Conservation (phyloP, 164 flowering plant species). For the Dillenia suffruticosa region DNA sequence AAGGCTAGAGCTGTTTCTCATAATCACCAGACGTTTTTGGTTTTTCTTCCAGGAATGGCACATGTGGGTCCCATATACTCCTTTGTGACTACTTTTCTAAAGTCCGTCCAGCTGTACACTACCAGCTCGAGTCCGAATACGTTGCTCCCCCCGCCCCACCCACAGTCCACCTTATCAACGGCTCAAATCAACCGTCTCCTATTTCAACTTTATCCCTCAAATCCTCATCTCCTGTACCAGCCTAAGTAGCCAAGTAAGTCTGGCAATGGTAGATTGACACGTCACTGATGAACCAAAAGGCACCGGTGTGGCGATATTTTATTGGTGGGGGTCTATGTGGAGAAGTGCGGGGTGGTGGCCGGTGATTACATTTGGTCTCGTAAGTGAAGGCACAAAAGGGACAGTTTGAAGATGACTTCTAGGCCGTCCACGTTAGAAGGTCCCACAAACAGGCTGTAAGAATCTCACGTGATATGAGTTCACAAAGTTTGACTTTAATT, state of each 20-base stretch:
- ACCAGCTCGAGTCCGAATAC: slow-evolving; percentile 32
- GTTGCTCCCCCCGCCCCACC: not conserved
- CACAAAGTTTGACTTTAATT: slow-evolving; percentile 30
- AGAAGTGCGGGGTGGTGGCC: too few species aligned
- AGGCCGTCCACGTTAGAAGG: slow-evolving; percentile 30
- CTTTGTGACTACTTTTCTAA: slow-evolving; percentile 29
- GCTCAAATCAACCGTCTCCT: slow-evolving; percentile 9
- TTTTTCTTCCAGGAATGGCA: slow-evolving; percentile 4
- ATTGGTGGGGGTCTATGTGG: too few species aligned
- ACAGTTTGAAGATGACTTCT: slow-evolving; percentile 23
- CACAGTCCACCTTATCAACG: slow-evolving; percentile 21
- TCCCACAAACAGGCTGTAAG: slow-evolving; percentile 60
- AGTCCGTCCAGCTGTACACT: not conserved
- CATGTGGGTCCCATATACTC: slow-evolving; percentile 16
- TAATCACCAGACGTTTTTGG: slow-evolving; percentile 7
- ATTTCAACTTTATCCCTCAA: too few species aligned
- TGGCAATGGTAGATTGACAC: too few species aligned
- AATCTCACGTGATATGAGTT: slow-evolving; percentile 57
- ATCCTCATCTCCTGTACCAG: too few species aligned
- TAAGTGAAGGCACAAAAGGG: not conserved
- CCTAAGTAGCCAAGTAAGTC: too few species aligned
- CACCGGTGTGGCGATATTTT: too few species aligned
- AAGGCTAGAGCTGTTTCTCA: slow-evolving; percentile 32
- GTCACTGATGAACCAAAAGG: too few species aligned
- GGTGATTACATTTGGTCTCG: not conserved